Evolutionary conservation across 2,329 filamentous ascomycete genomes (phyloP).

Genomic region (Calonectria fujianensis): DNA sequence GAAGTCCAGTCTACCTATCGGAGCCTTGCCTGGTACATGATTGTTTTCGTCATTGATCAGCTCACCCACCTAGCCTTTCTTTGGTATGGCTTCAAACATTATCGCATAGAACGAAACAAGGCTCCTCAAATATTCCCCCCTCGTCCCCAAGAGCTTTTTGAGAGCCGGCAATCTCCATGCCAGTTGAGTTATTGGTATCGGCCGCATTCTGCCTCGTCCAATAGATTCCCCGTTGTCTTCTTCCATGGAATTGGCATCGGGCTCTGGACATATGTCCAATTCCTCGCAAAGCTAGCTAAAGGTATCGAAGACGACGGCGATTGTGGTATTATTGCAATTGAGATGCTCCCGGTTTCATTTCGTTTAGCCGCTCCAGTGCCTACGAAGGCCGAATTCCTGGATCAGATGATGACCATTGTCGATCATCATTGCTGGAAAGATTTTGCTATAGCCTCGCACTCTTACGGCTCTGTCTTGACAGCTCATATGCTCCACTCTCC

Average conservation of each 20-base stretch:
- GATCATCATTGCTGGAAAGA: constrained; percentile 73
- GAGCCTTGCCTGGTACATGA: constrained; percentile 78
- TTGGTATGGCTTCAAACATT: constrained; percentile 71
- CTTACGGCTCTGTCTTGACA: constrained; percentile 78
- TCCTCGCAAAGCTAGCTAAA: constrained; percentile 71
- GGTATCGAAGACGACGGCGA: constrained; percentile 60
- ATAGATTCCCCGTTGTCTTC: constrained; percentile 77
- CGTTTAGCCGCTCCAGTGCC: constrained; percentile 75
- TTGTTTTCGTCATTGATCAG: constrained; percentile 74
- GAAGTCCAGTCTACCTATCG: constrained; percentile 76
- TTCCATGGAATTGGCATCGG: constrained; percentile 84
- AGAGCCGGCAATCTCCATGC: constrained; percentile 68
- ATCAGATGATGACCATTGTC: constrained; percentile 74
- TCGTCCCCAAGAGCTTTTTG: constrained; percentile 70
- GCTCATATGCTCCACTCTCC: constrained; percentile 76
- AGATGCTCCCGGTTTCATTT: constrained; percentile 79
- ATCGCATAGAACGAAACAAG: constrained; percentile 61
- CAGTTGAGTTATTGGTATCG: constrained; percentile 79
- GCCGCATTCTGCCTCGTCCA: constrained; percentile 69
- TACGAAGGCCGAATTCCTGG: constrained; percentile 70
- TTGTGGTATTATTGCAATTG: constrained; percentile 79
- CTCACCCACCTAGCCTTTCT: constrained; percentile 66
- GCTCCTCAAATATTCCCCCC: constrained; percentile 72
- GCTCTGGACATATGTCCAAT: constrained; percentile 76
- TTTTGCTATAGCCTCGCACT: constrained; percentile 78